These are phyloP conservation scores for Fusarium udum DNA, from an alignment of 2,329 filamentous ascomycete species.

Conservation along the genomic window DNA sequence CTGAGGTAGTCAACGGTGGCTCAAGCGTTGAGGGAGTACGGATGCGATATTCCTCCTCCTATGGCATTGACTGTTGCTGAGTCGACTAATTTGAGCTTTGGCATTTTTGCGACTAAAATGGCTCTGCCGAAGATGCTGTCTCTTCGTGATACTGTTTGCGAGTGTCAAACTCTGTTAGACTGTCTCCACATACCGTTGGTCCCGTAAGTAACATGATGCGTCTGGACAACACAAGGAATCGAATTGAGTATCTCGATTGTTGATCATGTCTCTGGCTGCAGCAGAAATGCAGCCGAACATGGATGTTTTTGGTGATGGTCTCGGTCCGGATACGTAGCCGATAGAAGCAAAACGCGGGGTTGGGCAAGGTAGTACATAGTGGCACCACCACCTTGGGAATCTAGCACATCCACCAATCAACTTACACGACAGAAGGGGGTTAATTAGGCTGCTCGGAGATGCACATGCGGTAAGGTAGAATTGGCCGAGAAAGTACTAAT, in stretches of 20 bases:
- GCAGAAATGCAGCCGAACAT: constrained; percentile 13
- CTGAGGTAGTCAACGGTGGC: background rate
- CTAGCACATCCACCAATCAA: constrained; percentile 40
- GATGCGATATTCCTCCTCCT: background rate
- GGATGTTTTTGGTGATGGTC: constrained; percentile 18
- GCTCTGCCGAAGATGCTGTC: background rate
- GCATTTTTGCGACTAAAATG: background rate
- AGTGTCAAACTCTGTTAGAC: background rate
- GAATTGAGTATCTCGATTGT: constrained; percentile 13
- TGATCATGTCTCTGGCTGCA: constrained; percentile 29
- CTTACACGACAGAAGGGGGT: constrained; percentile 38
- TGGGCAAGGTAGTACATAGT: background rate
- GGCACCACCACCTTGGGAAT: constrained; percentile 18
- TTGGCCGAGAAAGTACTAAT: constrained; percentile 1
- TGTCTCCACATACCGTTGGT: background rate
- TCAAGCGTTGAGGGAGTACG: background rate
- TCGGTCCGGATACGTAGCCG: constrained; percentile 24
- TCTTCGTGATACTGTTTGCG: background rate
- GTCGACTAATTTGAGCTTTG: background rate
- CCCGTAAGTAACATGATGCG: constrained; percentile 1
- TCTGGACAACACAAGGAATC: background rate
- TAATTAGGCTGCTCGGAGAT: constrained; percentile 3
- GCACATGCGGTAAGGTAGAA: background rate
- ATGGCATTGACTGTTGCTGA: background rate
- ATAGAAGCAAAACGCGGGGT: constrained; percentile 33